Conservation (phyloP, 73 alveolate genomes). For the Paramecium caudatum region DNA sequence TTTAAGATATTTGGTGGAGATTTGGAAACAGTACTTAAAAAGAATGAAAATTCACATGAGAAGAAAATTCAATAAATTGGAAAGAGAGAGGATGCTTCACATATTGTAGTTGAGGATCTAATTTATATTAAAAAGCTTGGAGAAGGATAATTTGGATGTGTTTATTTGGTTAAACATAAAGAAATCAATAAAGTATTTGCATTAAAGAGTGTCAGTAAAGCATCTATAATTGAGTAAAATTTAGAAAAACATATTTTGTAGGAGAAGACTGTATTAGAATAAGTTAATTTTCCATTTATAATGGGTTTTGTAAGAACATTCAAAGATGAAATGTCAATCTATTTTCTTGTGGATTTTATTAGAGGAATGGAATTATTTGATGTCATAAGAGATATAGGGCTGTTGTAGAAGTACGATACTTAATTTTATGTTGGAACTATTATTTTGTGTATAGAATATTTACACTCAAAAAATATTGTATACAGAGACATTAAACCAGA, state of each 20-base stretch:
- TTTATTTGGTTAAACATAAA: constrained; percentile 81
- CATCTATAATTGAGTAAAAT: constrained; percentile 77
- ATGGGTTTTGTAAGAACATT: constrained; percentile 84
- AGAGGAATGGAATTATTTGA: constrained; percentile 88
- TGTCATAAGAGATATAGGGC: constrained; percentile 89
- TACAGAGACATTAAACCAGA: constrained; percentile 90
- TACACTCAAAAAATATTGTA: constrained; percentile 83
- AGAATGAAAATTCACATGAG: constrained; percentile 73
- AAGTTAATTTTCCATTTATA: constrained; percentile 83
- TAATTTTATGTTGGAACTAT: constrained; percentile 83
- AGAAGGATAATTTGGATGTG: constrained; percentile 82
- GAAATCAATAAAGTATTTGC: constrained; percentile 79
- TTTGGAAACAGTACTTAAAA: constrained; percentile 65
- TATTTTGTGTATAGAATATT: constrained; percentile 83
- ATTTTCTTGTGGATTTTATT: constrained; percentile 84
- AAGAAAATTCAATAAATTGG: constrained; percentile 55
- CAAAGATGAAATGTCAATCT: constrained; percentile 83
- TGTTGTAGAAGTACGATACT: constrained; percentile 79
- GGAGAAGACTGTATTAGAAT: constrained; percentile 80
- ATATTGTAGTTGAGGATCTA: constrained; percentile 67
- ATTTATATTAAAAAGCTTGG: constrained; percentile 71
- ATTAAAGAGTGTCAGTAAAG: constrained; percentile 80
- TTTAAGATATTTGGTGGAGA: constrained; percentile 71
- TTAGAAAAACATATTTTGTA: constrained; percentile 78
- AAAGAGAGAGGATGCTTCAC: constrained; percentile 60